Conservation (phyloP, 78 protist genomes). For the Mantamonas sphyraenae region DNA sequence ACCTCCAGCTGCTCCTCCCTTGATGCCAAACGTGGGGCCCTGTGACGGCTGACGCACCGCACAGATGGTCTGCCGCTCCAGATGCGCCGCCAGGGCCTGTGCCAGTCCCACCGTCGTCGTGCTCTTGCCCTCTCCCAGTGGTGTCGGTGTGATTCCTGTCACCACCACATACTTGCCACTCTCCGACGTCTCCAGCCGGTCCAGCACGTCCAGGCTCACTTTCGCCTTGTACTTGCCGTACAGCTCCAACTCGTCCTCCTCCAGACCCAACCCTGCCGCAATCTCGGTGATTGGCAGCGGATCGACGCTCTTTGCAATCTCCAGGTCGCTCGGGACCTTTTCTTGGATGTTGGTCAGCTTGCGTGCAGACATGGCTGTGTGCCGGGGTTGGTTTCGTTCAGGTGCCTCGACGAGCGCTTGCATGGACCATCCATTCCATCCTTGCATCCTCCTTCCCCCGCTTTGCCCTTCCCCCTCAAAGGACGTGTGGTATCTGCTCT, state of each 20-base stretch:
- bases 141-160: slow-evolving; percentile 84
- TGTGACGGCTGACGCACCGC: slow-evolving; percentile 91
- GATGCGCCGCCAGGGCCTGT: slow-evolving; percentile 94
- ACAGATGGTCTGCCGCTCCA: slow-evolving; percentile 53
- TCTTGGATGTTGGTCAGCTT: no score
- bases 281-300: slow-evolving; percentile 48
- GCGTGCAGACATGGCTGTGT: no score
- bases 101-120: slow-evolving; percentile 93
- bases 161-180: slow-evolving; percentile 89
- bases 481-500: no score
- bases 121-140: slow-evolving; percentile 95
- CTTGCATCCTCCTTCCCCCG: no score
- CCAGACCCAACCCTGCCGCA: slow-evolving; percentile 25
- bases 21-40: slow-evolving; percentile 96
- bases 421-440: no score
- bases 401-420: no score
- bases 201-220: slow-evolving; percentile 33
- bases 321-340: slow-evolving; percentile 78
- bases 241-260: slow-evolving; percentile 25
- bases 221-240: slow-evolving; percentile 79
- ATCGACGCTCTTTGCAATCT: slow-evolving; percentile 57
- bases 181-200: slow-evolving; percentile 35
- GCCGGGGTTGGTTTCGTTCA: no score
- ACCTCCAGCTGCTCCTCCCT: slow-evolving; percentile 96
- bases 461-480: no score